Percentiles rank a stretch among this genome's conserved stretches.
Evolutionary conservation across 2,329 filamentous ascomycete genomes (phyloP).

Genomic region (Beauveria sp.): DNA sequence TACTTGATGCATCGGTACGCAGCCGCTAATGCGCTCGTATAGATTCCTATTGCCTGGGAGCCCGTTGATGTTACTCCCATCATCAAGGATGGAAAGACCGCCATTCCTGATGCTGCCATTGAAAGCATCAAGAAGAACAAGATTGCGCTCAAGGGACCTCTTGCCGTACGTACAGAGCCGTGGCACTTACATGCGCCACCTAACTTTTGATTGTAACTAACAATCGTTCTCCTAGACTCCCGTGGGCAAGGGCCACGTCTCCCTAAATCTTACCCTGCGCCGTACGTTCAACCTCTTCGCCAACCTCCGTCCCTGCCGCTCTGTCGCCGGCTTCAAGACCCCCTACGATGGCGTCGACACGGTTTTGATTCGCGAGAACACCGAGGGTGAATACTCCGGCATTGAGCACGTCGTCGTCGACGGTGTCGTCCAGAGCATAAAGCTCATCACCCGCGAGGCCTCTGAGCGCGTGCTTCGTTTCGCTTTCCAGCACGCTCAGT

Average conservation of each 20-base stretch:
- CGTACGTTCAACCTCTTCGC: constrained; percentile 99
- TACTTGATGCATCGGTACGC: neutral
- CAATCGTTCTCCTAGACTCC: constrained; percentile 56
- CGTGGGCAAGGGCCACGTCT: constrained; percentile 97
- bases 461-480: constrained; percentile 93
- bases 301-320: constrained; percentile 96
- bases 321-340: constrained; percentile 95
- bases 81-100: constrained; percentile 89
- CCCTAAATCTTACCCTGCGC: constrained; percentile 95
- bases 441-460: constrained; percentile 94
- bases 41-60: constrained; percentile 95
- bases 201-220: constrained; percentile 5
- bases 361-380: constrained; percentile 98
- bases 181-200: neutral
- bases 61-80: constrained; percentile 91
- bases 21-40: constrained; percentile 17
- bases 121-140: constrained; percentile 91
- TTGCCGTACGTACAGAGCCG: constrained; percentile 59
- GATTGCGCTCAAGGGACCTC: constrained; percentile 94
- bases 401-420: constrained; percentile 98
- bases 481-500: constrained; percentile 95
- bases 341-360: constrained; percentile 97
- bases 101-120: constrained; percentile 88
- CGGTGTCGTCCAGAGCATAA: constrained; percentile 97
- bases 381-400: constrained; percentile 98